Evolutionary conservation across 2,329 filamentous ascomycete genomes (phyloP), one percentile per base, ranked within the genome.

Genomic region (Pestalotiopsis fici): DNA sequence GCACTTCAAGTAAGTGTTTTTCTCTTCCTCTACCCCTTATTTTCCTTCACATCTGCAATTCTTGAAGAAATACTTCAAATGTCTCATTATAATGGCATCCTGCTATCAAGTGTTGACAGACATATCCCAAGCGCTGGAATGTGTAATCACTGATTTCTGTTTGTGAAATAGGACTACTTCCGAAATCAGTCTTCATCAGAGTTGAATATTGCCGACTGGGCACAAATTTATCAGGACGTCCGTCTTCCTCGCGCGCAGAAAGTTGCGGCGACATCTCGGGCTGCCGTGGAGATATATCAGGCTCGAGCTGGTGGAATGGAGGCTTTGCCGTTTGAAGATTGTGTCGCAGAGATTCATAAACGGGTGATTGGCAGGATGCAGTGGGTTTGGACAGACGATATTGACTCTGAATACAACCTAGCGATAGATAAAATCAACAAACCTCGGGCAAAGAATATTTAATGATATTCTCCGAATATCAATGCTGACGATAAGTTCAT

Each of bases 321-420:
- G 21, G 76, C 74, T 39, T 71, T 76, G 66, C 67, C 71, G 2
- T 79, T 75, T 63, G 80, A 82, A 4, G 76, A 81, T 28, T 78
- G 76, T 35, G 55, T 81, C 21, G 74, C 75, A 0, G 71, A 78
- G 4, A 71, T 81, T 59, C 70, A 70, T 7, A 71, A 75, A 47
- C 67, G 69, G 7, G 43, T 78, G 50, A 70, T 73, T 56, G 68
- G 72, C 39, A 68, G 76, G 43, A 75, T 79, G 71, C 73, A 74
- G 39, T 78, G 76, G 73, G 68, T 79, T 11, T 79, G 75, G 75
- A 67, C 65, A 2, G 77, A 77, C 64, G 76, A 79, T 57, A 68
- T 80, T 5, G 77, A 78, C 27, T 67, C 50, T 3, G 56, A 69
- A 12, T 75, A 72, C 37, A 65, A 70, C 28, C 28, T 60, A 37